These are phyloP conservation scores for Terfezia boudieri DNA, from an alignment of 495 filamentous ascomycete species.

Conservation along the genomic window DNA sequence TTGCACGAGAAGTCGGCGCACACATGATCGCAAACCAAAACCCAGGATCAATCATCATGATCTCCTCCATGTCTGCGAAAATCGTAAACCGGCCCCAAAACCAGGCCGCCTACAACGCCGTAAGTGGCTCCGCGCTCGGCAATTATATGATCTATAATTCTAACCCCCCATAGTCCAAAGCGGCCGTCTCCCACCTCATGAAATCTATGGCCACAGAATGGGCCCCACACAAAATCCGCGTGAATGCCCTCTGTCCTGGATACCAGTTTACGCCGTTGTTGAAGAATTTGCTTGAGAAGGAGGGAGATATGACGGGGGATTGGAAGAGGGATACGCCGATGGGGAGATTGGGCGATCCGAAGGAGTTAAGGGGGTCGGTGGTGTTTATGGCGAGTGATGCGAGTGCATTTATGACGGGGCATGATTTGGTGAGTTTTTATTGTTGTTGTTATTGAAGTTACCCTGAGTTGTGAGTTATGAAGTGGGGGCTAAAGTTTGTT, in stretches of 20 bases:
- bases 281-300: constrained; percentile 81
- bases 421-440: constrained; percentile 38
- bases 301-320: constrained; percentile 60
- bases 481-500: too few species aligned
- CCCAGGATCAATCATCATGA: constrained; percentile 75
- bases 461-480: too few species aligned
- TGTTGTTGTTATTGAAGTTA: too few species aligned
- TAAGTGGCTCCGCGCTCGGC: background rate
- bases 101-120: constrained; percentile 63
- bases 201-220: constrained; percentile 71
- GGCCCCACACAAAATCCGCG: constrained; percentile 61
- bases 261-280: constrained; percentile 94
- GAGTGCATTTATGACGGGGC: constrained; percentile 64
- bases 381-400: constrained; percentile 79
- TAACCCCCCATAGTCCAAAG: constrained; percentile 33
- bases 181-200: constrained; percentile 65
- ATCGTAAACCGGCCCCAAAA: constrained; percentile 92
- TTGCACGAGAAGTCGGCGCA: constrained; percentile 62
- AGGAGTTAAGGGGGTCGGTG: constrained; percentile 84
- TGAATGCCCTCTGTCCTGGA: constrained; percentile 78
- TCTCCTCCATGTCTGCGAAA: constrained; percentile 78
- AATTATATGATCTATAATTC: background rate
- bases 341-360: constrained; percentile 78
- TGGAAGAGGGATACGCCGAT: constrained; percentile 83
- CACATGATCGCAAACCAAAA: constrained; percentile 67